Evolutionary conservation across 345 rosid genomes (phyloP), one percentile per base, ranked within the genome.

Genomic region (Salix arbutifolia): DNA sequence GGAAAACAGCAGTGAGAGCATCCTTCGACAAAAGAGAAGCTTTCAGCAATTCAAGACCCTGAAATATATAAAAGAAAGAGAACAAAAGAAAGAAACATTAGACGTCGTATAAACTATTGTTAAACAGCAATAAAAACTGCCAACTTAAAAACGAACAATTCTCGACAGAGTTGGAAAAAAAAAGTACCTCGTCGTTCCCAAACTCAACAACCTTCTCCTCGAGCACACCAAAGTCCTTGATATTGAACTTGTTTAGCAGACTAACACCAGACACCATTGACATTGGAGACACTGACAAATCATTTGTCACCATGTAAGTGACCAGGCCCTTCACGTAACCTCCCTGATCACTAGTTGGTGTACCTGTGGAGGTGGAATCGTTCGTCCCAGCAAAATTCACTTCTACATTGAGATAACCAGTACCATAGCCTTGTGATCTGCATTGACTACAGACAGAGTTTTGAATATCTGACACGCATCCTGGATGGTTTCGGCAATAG

Each of bases 231-330:
- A 79, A 16, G 28, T 79, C 75, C 74, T 58, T 46, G 12, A 40
- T 12, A 30, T 50, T 38, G 18, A 74, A 37, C n/a, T 65, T 78
- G 60, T 78, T 68, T 1, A 79, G 11, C 14, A 79, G 10, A 61
- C 44, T 2, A 52, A 82, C 52, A 40, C 74, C 70, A 58, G 85
- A 37, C 18, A 72, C 68, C 37, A 62, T 71, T 2, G 79, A 78
- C 77, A 65, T 16, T 21, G 70, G 62, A 6, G 46, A 48, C 26
- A 61, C 78, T 1, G 26, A 38, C 28, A 82, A n/a, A 66, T 81
- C 78, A 77, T 77, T 73, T 2, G 26, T 74, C 52, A 81, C 79
- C 73, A 70, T 74, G 18, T 76, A 76, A 2, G 67, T 35, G 11
- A 76, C 76, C 56, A 40, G 16, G 0, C 52, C 74, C 19, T 81